Evolutionary conservation across 2,329 filamentous ascomycete genomes (phyloP).

Genomic region (Onygenales sp.): DNA sequence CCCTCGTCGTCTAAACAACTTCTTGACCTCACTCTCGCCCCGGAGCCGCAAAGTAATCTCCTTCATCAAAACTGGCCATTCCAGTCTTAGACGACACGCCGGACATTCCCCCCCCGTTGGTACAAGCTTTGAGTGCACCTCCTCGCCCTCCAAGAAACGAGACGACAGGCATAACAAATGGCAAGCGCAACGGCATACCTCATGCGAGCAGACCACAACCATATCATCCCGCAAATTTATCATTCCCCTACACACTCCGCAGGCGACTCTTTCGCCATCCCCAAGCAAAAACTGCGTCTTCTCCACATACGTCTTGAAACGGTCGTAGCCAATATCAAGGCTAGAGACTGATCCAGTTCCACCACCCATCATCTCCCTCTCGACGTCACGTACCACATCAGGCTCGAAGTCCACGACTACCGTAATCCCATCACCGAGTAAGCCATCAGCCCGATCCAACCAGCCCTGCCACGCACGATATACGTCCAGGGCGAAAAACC

Average conservation of each 20-base stretch:
- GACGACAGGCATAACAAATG: conserved; percentile 49
- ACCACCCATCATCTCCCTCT: conserved; percentile 10
- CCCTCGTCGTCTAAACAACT: conserved; percentile 50
- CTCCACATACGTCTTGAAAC: conserved; percentile 40
- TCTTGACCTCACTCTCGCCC: conserved; percentile 59
- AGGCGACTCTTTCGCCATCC: conserved; percentile 27
- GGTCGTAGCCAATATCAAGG: conserved; percentile 22
- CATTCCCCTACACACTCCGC: conserved; percentile 40
- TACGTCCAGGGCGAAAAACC: conserved; percentile 67
- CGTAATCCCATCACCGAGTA: conserved; percentile 40
- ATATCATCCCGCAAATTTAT: conserved; percentile 31
- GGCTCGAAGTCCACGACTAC: conserved; percentile 44
- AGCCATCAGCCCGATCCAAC: conserved; percentile 40
- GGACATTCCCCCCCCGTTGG: conserved; percentile 65
- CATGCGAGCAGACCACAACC: conserved; percentile 43
- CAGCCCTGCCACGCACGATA: conserved; percentile 58
- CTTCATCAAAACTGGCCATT: conserved; percentile 72
- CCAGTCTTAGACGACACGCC: conserved; percentile 50
- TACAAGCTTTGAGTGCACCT: conserved; percentile 40
- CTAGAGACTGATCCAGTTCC: conserved; percentile 1
- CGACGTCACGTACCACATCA: not conserved
- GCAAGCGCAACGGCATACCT: conserved; percentile 38
- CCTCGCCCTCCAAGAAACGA: conserved; percentile 38
- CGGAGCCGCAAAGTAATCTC: conserved; percentile 67
- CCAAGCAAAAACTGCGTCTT: conserved; percentile 40